Evolutionary conservation across 2,329 filamentous ascomycete species (phyloP).

Genomic region (Juglanconis sp.): DNA sequence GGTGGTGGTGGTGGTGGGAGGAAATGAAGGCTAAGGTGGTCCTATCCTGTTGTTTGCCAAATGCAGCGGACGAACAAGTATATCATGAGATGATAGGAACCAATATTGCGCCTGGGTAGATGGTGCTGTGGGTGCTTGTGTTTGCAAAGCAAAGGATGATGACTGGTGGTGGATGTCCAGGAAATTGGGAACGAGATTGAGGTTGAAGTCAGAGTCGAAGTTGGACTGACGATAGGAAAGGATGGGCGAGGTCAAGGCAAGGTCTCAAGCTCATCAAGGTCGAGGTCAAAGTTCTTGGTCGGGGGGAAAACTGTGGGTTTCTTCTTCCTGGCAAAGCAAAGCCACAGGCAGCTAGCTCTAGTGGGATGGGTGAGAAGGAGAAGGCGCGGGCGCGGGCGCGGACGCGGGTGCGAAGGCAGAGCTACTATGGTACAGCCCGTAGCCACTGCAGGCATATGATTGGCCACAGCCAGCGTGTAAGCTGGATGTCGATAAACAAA

Average conservation of each 20-base stretch:
- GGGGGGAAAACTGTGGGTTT: not conserved
- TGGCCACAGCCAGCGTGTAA: not conserved
- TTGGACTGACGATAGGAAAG: not conserved
- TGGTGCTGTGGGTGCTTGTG: not conserved
- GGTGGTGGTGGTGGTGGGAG: not conserved
- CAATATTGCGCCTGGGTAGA: not conserved
- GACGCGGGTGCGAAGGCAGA: not conserved
- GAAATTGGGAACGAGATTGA: not conserved
- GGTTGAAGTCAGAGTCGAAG: not conserved
- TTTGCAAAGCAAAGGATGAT: not conserved
- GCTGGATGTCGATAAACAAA: not conserved
- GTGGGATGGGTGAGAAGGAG: not conserved
- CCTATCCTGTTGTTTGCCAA: not conserved
- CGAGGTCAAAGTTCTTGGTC: not conserved
- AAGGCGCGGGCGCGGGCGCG: not conserved
- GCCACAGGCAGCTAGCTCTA: not conserved
- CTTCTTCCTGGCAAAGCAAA: not conserved
- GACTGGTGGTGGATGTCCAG: not conserved
- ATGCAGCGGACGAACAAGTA: not conserved
- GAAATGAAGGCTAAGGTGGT: constrained; percentile 5
- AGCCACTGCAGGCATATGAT: not conserved
- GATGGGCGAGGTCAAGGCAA: not conserved
- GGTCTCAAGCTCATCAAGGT: not conserved
- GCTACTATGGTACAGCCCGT: too few species aligned
- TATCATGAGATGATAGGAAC: constrained; percentile 7